Conservation (phyloP, 148 eudicot species). For the Linanthus parryae region DNA sequence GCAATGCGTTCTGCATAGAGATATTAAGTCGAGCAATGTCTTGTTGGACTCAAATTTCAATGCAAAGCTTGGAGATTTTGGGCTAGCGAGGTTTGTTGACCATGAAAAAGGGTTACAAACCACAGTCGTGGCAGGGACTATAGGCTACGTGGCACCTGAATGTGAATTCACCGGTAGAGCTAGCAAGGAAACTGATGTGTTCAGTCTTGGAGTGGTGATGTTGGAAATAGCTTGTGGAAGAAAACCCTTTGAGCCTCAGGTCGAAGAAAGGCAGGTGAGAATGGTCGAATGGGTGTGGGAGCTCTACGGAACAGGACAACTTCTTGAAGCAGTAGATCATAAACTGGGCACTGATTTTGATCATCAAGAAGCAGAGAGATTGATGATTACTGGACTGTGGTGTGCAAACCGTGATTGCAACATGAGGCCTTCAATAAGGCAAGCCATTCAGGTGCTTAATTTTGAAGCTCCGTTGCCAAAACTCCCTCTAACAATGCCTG, state of each 20-base stretch:
- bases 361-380: constrained; percentile 9
- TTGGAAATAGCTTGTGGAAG: constrained; percentile 18
- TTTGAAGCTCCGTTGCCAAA: constrained; percentile 8
- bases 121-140: constrained; percentile 5
- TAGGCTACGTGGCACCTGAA: constrained; percentile 12
- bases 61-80: constrained; percentile 19
- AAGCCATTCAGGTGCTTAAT: constrained; percentile 11
- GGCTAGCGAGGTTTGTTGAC: constrained; percentile 13
- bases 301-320: constrained; percentile 7
- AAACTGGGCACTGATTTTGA: constrained; percentile 7
- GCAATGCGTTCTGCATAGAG: constrained; percentile 16
- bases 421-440: constrained; percentile 9
- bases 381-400: constrained; percentile 19
- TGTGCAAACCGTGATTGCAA: constrained; percentile 16
- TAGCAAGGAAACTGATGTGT: constrained; percentile 7
- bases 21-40: constrained; percentile 16
- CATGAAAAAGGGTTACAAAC: constrained; percentile 9
- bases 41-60: constrained; percentile 16
- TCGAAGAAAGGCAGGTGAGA: neutral
- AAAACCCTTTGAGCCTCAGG: neutral
- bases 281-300: constrained; percentile 16
- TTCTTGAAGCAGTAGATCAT: constrained; percentile 8
- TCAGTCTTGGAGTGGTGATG: constrained; percentile 10
- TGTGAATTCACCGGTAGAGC: constrained; percentile 4
- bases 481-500: constrained; percentile 9